Percentiles rank a stretch among this genome's conserved stretches.
phyloP scores from a whole-genome alignment of 768 basidiomycete species.

The Leccinum truebloodii region DNA sequence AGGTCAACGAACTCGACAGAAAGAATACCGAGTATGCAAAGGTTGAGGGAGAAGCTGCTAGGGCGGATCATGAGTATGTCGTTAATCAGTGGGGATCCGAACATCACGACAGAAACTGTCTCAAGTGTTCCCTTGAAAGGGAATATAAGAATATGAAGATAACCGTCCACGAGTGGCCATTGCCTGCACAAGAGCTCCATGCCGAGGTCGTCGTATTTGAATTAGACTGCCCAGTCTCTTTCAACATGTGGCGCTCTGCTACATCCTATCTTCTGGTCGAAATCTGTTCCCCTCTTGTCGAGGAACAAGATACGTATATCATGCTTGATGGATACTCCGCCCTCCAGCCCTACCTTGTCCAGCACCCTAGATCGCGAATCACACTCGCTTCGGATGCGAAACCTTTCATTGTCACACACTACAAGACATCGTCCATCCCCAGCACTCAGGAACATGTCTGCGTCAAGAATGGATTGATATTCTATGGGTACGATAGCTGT shows the following conservation, averaged over 20 bases:
- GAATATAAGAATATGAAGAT: not conserved
- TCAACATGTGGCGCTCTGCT: constrained; percentile 45
- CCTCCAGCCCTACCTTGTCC: constrained; percentile 14
- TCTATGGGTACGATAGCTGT: constrained; percentile 32
- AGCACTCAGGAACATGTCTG: constrained; percentile 18
- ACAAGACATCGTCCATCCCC: constrained; percentile 18
- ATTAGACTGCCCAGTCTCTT: constrained; percentile 38
- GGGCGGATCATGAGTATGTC: not conserved
- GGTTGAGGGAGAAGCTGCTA: not conserved
- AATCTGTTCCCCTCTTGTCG: constrained; percentile 26
- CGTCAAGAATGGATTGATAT: constrained; percentile 37
- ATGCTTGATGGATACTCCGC: constrained; percentile 14
- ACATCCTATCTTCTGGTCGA: constrained; percentile 42
- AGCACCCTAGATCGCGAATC: constrained; percentile 21
- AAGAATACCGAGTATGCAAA: not conserved
- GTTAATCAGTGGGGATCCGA: not conserved
- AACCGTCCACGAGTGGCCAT: constrained; percentile 26
- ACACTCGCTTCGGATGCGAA: constrained; percentile 28
- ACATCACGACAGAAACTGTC: not conserved
- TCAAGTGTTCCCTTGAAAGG: not conserved
- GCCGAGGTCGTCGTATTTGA: constrained; percentile 44
- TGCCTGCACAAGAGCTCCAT: constrained; percentile 31
- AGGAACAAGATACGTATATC: constrained; percentile 11
- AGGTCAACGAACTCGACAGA: not conserved
- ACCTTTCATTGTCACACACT: constrained; percentile 21